phyloP scores from a whole-genome alignment of 805 yeast species.

The Wickerhamiella hasegawae region DNA sequence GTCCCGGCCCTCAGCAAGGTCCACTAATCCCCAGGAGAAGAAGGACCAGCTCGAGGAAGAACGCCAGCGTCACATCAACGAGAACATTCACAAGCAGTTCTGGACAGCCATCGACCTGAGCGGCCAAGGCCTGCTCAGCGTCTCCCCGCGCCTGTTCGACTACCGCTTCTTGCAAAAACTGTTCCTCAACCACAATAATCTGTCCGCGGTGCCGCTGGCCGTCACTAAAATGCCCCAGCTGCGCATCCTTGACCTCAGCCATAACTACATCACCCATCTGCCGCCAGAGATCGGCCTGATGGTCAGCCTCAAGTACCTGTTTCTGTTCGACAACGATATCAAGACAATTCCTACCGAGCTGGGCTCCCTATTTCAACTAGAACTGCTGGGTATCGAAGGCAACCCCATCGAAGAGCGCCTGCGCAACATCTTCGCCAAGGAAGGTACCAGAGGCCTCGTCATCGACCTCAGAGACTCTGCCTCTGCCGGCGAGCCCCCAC shows the following conservation, averaged over 20 bases:
- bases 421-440: slow-evolving; percentile 54
- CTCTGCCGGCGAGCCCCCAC: slow-evolving; percentile 48
- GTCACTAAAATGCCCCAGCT: slow-evolving; percentile 55
- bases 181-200: slow-evolving; percentile 73
- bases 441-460: slow-evolving; percentile 74
- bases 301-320: slow-evolving; percentile 62
- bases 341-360: slow-evolving; percentile 64
- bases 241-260: slow-evolving; percentile 72
- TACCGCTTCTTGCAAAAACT: slow-evolving; percentile 75
- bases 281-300: slow-evolving; percentile 78
- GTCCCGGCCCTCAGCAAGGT: slow-evolving; percentile 11
- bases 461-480: slow-evolving; percentile 68
- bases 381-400: slow-evolving; percentile 86
- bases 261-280: slow-evolving; percentile 51
- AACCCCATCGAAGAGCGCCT: slow-evolving; percentile 59
- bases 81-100: slow-evolving; percentile 42
- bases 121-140: slow-evolving; percentile 64
- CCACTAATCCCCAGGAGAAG: slow-evolving; percentile 18
- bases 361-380: slow-evolving; percentile 70
- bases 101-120: slow-evolving; percentile 92
- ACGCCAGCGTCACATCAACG: slow-evolving; percentile 24
- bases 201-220: slow-evolving; percentile 48
- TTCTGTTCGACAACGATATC: slow-evolving; percentile 76
- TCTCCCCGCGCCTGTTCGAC: slow-evolving; percentile 61
- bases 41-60: slow-evolving; percentile 26